A percentile compares a stretch with the other conserved stretches of the same genome.
Evolutionary conservation across 2,329 filamentous ascomycete species (phyloP).

Genomic region (Ceratocystis papillata): DNA sequence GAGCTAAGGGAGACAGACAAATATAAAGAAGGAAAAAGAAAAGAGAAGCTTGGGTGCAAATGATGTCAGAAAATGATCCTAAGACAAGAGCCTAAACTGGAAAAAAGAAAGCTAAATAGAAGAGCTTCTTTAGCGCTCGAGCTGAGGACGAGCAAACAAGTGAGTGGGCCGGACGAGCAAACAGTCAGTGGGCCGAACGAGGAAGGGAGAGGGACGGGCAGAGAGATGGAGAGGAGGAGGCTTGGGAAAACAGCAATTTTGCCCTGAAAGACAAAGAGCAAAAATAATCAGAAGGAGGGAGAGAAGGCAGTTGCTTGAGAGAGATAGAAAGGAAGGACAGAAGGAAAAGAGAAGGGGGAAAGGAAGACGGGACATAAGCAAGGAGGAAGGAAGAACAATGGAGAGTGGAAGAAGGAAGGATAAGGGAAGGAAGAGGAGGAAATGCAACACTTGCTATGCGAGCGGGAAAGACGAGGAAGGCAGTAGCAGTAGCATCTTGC

Average conservation of each 20-base stretch:
- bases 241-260: too few relatives aligned
- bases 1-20: not conserved
- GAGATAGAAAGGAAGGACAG: not conserved
- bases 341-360: not conserved
- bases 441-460: not conserved
- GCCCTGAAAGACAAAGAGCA: not conserved
- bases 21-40: constrained; percentile 4
- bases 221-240: not conserved
- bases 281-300: not conserved
- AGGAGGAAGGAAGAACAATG: not conserved
- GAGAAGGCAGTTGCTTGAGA: not conserved
- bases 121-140: not conserved
- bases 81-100: not conserved
- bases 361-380: not conserved
- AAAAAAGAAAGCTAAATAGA: constrained; percentile 9
- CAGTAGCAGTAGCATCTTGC: not conserved
- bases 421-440: not conserved
- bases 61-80: not conserved
- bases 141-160: not conserved
- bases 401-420: not conserved
- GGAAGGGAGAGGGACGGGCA: not conserved
- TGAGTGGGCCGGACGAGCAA: not conserved
- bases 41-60: not conserved
- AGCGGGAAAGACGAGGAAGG: not conserved
- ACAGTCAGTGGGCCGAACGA: not conserved